Conservation (phyloP, 129 eudicot genomes). For the Centella asiatica region DNA sequence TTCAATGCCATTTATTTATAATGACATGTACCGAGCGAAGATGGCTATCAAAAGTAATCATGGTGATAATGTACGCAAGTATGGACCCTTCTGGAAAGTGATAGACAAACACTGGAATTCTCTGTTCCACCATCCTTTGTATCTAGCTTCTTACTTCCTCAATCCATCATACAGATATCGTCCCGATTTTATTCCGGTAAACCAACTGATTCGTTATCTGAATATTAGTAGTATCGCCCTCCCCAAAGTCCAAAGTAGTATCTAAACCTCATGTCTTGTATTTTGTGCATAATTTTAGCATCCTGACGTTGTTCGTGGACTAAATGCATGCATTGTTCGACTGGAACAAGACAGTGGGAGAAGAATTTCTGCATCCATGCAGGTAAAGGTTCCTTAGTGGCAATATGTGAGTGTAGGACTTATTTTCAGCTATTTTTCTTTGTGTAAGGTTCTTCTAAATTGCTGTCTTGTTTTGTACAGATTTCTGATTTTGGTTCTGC, state of each 20-base stretch:
- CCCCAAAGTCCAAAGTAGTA: slow-evolving; percentile 3
- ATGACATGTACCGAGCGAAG: slow-evolving; percentile 75
- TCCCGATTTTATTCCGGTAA: slow-evolving; percentile 72
- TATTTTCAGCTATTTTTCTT: background rate
- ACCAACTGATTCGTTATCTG: slow-evolving; percentile 1
- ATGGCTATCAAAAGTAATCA: slow-evolving; percentile 69
- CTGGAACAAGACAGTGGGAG: slow-evolving; percentile 67
- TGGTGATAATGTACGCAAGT: slow-evolving; percentile 74
- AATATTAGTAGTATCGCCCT: background rate
- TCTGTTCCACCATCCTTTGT: slow-evolving; percentile 62
- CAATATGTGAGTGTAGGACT: background rate
- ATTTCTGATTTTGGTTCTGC: slow-evolving; percentile 89
- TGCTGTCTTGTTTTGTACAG: slow-evolving; percentile 23
- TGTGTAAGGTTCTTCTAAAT: background rate
- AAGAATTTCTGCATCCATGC: slow-evolving; percentile 87
- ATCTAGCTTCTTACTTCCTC: slow-evolving; percentile 86
- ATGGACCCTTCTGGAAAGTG: slow-evolving; percentile 73
- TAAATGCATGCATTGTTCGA: slow-evolving; percentile 85
- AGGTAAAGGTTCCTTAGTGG: slow-evolving; percentile 36
- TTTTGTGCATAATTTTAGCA: slow-evolving; percentile 42
- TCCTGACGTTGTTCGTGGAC: slow-evolving; percentile 89
- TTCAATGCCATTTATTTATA: slow-evolving; percentile 79
- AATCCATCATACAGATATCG: slow-evolving; percentile 89
- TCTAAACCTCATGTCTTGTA: slow-evolving; percentile 5
- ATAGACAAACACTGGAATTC: slow-evolving; percentile 71